These are phyloP conservation scores for Pseudogymnoascus verrucosus DNA, from an alignment of 2,329 filamentous ascomycete genomes.

Conservation along the genomic window DNA sequence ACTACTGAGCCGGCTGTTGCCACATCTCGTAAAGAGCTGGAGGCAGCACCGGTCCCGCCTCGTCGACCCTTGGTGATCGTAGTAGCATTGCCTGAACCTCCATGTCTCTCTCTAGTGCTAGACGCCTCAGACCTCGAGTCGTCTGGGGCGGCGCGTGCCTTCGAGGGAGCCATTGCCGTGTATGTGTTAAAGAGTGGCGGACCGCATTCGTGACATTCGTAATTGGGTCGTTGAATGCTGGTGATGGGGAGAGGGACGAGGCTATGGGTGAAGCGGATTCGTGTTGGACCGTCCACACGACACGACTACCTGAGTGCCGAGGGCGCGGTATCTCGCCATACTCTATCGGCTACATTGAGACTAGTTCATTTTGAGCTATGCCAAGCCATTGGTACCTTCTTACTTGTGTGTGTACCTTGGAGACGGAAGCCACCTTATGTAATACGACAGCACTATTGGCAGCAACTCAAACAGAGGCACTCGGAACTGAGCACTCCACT, in stretches of 20 bases:
- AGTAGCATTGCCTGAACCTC: constrained; percentile 3
- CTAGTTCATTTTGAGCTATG: background rate
- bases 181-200: constrained; percentile 7
- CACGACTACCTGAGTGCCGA: background rate
- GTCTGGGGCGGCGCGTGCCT: constrained; percentile 25
- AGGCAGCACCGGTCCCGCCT: constrained; percentile 16
- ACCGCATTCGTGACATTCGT: background rate
- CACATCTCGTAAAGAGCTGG: constrained; percentile 25
- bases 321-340: background rate
- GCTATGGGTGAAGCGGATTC: background rate
- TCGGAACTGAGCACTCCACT: background rate
- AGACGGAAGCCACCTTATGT: background rate
- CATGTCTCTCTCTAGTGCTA: constrained; percentile 29
- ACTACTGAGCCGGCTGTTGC: constrained; percentile 10
- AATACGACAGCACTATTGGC: background rate
- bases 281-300: background rate
- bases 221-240: background rate
- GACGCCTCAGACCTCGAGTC: constrained; percentile 30
- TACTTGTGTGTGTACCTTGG: background rate
- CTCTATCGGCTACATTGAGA: background rate
- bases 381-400: background rate
- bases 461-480: background rate
- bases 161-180: constrained; percentile 25
- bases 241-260: background rate
- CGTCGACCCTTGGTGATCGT: constrained; percentile 24